Percentiles rank a stretch among this genome's conserved stretches.
These are phyloP conservation scores for Secale cereale DNA, from an alignment of 176 grass and related monocot genomes.

Conservation along the genomic window DNA sequence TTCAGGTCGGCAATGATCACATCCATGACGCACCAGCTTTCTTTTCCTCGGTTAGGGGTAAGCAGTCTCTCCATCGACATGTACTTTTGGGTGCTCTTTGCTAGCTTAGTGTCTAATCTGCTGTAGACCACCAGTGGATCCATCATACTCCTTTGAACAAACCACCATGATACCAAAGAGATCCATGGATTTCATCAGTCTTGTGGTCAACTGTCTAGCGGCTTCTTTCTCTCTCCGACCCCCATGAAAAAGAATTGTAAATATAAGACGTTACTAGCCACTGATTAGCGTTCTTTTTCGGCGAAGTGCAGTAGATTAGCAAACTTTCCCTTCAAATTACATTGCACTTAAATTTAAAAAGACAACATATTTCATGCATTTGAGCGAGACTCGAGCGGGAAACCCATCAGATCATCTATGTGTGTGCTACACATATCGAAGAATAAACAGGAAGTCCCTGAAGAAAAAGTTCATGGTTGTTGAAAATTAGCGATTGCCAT, in stretches of 20 bases:
- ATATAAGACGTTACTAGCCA: neutral
- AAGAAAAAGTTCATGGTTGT: neutral
- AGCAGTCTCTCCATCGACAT: neutral
- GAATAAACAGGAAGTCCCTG: too few species aligned
- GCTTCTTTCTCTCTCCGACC: neutral
- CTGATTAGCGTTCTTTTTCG: neutral
- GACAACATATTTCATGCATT: neutral
- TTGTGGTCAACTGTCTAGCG: neutral
- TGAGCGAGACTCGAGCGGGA: neutral
- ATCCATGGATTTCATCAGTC: neutral
- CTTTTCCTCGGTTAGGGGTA: neutral
- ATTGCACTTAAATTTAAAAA: too few species aligned
- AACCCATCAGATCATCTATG: neutral
- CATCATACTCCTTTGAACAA: constrained; percentile 23
- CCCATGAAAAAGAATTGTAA: neutral
- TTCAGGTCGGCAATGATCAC: neutral
- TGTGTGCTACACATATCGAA: neutral
- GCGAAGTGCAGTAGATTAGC: too few species aligned
- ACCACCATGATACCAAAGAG: neutral
- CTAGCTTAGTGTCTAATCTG: neutral
- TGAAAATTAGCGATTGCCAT: neutral
- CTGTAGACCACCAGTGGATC: neutral
- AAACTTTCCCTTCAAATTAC: too few species aligned
- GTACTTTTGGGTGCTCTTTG: neutral
- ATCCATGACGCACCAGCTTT: neutral